Conservation (phyloP, 257 asterid genomes). For the Avicennia marina region DNA sequence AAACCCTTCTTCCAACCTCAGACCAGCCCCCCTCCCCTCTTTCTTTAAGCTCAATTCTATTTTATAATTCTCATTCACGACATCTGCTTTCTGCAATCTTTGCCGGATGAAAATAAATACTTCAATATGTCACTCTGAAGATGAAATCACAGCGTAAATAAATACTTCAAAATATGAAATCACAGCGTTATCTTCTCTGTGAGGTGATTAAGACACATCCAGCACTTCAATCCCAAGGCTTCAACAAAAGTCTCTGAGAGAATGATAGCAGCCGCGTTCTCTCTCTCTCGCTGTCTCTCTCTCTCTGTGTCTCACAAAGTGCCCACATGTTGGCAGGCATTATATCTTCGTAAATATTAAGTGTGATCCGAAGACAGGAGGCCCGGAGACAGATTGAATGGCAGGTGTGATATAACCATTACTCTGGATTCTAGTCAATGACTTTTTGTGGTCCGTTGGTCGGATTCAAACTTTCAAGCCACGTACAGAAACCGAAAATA, state of each 20-base stretch:
- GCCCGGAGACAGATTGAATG: too few species aligned
- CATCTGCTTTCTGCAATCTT: neutral
- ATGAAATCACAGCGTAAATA: too few species aligned
- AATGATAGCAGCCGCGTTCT: slow-evolving; percentile 38
- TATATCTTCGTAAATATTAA: slow-evolving; percentile 4
- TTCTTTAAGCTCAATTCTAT: neutral
- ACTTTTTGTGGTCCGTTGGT: slow-evolving; percentile 24
- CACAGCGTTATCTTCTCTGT: too few species aligned
- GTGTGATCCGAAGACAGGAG: neutral
- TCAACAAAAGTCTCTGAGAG: slow-evolving; percentile 37
- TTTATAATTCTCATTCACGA: neutral
- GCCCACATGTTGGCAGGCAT: slow-evolving; percentile 35
- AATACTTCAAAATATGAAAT: too few species aligned
- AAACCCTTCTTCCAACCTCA: neutral
- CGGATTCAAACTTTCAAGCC: neutral
- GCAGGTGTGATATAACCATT: too few species aligned
- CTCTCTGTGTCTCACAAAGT: slow-evolving; percentile 1
- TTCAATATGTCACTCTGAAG: too few species aligned
- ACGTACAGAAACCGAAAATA: neutral
- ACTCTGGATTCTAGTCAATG: slow-evolving; percentile 16
- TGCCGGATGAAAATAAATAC: neutral
- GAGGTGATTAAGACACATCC: too few species aligned
- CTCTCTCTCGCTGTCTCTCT: slow-evolving; percentile 19
- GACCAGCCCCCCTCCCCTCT: neutral
- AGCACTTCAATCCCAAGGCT: slow-evolving; percentile 77